These are phyloP conservation scores for Circinella minor DNA, from an alignment of 371 early-diverging fungal genomes.

Conservation along the genomic window DNA sequence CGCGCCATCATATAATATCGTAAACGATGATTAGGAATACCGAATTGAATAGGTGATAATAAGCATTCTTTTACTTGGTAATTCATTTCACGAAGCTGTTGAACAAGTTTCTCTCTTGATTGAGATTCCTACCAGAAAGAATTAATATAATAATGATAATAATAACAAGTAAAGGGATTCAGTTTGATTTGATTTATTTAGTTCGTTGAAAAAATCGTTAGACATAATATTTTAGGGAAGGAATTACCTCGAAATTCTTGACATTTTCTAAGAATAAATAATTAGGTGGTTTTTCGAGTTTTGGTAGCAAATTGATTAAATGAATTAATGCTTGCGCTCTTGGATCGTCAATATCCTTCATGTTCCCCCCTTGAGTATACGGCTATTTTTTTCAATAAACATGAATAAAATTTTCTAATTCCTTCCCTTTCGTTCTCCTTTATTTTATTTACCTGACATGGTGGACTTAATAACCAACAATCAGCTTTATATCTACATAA, in stretches of 20 bases:
- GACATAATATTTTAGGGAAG: background rate
- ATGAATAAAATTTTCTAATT: background rate
- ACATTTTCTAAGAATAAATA: constrained; percentile 79
- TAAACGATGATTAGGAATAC: constrained; percentile 72
- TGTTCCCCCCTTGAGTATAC: constrained; percentile 74
- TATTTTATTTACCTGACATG: constrained; percentile 67
- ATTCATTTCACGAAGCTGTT: constrained; percentile 58
- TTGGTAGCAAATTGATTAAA: constrained; percentile 61
- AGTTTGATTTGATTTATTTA: too few relatives aligned
- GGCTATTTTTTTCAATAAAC: constrained; percentile 35
- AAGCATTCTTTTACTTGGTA: constrained; percentile 72
- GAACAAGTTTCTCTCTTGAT: constrained; percentile 62
- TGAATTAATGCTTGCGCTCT: constrained; percentile 69
- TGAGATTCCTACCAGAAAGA: constrained; percentile 48
- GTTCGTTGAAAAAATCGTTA: too few relatives aligned
- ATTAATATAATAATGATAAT: too few relatives aligned
- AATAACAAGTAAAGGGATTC: too few relatives aligned
- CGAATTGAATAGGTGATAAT: constrained; percentile 67
- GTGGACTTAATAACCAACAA: constrained; percentile 84
- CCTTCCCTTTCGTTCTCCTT: background rate
- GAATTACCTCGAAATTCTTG: constrained; percentile 73
- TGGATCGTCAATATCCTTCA: constrained; percentile 68
- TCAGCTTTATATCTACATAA: constrained; percentile 57
- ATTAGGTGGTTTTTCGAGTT: constrained; percentile 50
- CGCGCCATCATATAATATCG: constrained; percentile 73